Percentiles rank a stretch among this genome's conserved stretches.
These are phyloP conservation scores for Yamagishiella unicocca DNA, from an alignment of 139 green algal genomes.

Conservation along the genomic window DNA sequence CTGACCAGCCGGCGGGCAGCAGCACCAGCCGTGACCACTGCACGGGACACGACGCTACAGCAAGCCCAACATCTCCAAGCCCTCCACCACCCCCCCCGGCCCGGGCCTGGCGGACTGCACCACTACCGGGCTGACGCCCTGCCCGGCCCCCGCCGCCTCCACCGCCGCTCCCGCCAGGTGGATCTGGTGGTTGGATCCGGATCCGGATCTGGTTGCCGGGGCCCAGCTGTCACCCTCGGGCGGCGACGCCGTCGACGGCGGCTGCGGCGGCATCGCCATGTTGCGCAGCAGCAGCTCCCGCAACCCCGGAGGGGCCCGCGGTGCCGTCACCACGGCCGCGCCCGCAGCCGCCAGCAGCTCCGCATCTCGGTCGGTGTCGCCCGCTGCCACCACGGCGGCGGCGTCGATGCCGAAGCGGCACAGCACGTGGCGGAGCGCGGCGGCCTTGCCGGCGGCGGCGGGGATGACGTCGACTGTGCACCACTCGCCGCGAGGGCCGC, in stretches of 20 bases:
- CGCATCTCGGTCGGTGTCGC: constrained; percentile 21
- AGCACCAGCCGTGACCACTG: too few species aligned
- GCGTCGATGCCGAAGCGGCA: neutral
- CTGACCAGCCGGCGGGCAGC: too few species aligned
- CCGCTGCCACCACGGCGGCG: constrained; percentile 19
- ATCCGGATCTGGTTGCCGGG: too few species aligned
- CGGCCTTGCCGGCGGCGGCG: constrained; percentile 14
- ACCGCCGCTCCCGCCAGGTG: neutral
- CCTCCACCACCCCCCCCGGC: neutral
- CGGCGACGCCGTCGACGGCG: neutral
- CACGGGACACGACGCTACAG: neutral
- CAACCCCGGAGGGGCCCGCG: constrained; percentile 5
- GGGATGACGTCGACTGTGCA: constrained; percentile 24
- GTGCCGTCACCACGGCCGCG: neutral
- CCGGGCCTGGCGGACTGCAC: neutral
- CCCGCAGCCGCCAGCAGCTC: constrained; percentile 10
- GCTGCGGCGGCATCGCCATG: neutral
- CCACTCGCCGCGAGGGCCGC: constrained; percentile 1
- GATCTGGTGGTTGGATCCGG: too few species aligned
- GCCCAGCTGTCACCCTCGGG: too few species aligned
- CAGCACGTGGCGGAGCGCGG: constrained; percentile 20
- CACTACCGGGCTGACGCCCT: neutral
- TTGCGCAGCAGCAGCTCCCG: neutral
- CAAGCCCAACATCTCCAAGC: neutral
- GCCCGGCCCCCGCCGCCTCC: neutral